Evolutionary conservation across 352 stramenopile genomes (phyloP).

Genomic region (Phytophthora multivora): DNA sequence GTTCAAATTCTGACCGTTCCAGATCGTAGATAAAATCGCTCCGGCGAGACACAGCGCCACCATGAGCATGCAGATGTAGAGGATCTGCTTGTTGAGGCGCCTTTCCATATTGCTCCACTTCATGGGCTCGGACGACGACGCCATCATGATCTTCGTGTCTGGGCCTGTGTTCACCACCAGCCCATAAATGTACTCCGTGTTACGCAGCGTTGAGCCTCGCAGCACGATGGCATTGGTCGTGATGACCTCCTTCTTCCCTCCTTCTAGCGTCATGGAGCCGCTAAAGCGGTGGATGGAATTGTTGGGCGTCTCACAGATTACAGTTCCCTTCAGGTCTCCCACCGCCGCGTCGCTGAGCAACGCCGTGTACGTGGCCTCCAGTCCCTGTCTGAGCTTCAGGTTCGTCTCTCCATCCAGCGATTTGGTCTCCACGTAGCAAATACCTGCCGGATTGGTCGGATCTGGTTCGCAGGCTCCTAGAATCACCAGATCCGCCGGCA

Average conservation of each 20-base stretch:
- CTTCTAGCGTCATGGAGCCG: conserved; percentile 76
- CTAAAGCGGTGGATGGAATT: conserved; percentile 92
- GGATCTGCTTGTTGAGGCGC: conserved; percentile 79
- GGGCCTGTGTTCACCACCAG: conserved; percentile 92
- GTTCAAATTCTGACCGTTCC: conserved; percentile 71
- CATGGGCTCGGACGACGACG: conserved; percentile 72
- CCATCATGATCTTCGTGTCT: conserved; percentile 92
- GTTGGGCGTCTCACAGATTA: conserved; percentile 88
- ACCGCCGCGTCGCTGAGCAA: conserved; percentile 59
- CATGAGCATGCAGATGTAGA: conserved; percentile 87
- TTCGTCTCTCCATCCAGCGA: conserved; percentile 95
- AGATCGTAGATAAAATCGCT: conserved; percentile 63
- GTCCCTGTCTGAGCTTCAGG: conserved; percentile 88
- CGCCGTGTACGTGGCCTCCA: conserved; percentile 78
- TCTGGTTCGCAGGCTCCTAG: conserved; percentile 82
- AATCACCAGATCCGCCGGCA: conserved; percentile 90
- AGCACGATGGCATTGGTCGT: conserved; percentile 84
- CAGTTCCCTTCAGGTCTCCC: conserved; percentile 53
- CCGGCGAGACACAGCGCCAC: conserved; percentile 74
- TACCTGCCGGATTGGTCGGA: conserved; percentile 63
- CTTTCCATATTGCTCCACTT: conserved; percentile 92
- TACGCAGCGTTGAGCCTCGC: conserved; percentile 87
- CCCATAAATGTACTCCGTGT: conserved; percentile 92
- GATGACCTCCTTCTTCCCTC: conserved; percentile 73
- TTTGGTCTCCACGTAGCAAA: conserved; percentile 93